These are phyloP conservation scores for Ettlia oleoabundans DNA, from an alignment of 139 green algal species.

Conservation along the genomic window DNA sequence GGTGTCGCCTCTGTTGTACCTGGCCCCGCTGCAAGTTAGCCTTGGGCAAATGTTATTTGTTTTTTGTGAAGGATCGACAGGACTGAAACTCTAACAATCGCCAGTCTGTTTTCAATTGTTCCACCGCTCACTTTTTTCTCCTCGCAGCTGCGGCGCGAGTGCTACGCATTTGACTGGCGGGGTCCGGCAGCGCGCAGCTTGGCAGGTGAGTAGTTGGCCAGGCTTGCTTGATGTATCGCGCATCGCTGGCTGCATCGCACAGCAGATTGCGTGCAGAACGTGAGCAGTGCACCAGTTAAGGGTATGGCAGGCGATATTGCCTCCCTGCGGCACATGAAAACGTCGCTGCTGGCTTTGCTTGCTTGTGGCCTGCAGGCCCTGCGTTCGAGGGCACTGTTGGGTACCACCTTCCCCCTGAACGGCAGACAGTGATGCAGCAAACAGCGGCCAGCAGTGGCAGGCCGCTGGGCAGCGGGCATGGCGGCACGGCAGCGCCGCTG, in stretches of 20 bases:
- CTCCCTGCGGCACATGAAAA: too few relatives aligned
- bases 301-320: too few relatives aligned
- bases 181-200: slow-evolving; percentile 6
- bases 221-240: neutral
- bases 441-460: slow-evolving; percentile 38
- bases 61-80: too few relatives aligned
- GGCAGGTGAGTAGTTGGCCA: neutral
- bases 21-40: too few relatives aligned
- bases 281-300: neutral
- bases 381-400: slow-evolving; percentile 12
- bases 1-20: too few relatives aligned
- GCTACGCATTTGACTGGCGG: slow-evolving; percentile 20
- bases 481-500: neutral
- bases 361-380: neutral
- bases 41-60: too few relatives aligned
- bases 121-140: neutral
- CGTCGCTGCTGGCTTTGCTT: neutral
- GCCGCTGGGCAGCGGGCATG: slow-evolving; percentile 43
- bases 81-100: too few relatives aligned
- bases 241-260: too few relatives aligned
- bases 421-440: slow-evolving; percentile 43
- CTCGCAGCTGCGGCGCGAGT: slow-evolving; percentile 23
- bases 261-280: too few relatives aligned
- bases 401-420: slow-evolving; percentile 23
- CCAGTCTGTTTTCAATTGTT: neutral